Conservation (phyloP, 2,329 filamentous ascomycete genomes). For the Neoascochyta sp. region DNA sequence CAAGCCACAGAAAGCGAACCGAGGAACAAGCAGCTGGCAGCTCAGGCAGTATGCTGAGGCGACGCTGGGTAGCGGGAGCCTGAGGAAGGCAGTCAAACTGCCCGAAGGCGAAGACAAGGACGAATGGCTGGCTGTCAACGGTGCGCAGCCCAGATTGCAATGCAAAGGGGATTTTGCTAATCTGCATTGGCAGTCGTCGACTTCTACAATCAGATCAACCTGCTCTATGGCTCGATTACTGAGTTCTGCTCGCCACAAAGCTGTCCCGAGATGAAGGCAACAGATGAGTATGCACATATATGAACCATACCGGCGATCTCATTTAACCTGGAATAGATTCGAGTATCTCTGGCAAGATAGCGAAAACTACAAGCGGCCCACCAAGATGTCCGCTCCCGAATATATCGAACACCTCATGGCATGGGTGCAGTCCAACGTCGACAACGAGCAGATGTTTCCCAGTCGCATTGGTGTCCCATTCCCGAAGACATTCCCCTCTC, state of each 20-base stretch:
- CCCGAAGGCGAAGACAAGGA: constrained; percentile 97
- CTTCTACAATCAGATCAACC: constrained; percentile 99
- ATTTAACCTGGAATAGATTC: constrained; percentile 56
- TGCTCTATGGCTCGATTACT: constrained; percentile 96
- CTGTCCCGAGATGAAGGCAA: constrained; percentile 99
- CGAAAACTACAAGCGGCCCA: constrained; percentile 89
- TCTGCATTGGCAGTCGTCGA: constrained; percentile 74
- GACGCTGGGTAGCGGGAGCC: constrained; percentile 87
- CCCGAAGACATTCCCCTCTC: constrained; percentile 81
- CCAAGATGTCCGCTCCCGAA: constrained; percentile 94
- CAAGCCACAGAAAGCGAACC: constrained; percentile 77
- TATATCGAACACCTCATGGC: constrained; percentile 98
- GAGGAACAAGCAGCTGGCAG: constrained; percentile 88
- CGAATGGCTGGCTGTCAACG: constrained; percentile 97
- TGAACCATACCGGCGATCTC: too few species aligned
- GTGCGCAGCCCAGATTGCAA: constrained; percentile 49
- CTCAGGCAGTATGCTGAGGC: constrained; percentile 97
- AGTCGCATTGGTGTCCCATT: constrained; percentile 93
- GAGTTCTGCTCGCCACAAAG: constrained; percentile 97
- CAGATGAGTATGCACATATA: constrained; percentile 70
- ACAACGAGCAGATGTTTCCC: constrained; percentile 94
- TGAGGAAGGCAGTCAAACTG: constrained; percentile 93
- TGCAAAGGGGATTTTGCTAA: constrained; percentile 8
- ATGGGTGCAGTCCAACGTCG: constrained; percentile 93
- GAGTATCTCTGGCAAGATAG: constrained; percentile 99